phyloP scores from a whole-genome alignment of 306 rosid genomes.

The Carpinus fangiana region DNA sequence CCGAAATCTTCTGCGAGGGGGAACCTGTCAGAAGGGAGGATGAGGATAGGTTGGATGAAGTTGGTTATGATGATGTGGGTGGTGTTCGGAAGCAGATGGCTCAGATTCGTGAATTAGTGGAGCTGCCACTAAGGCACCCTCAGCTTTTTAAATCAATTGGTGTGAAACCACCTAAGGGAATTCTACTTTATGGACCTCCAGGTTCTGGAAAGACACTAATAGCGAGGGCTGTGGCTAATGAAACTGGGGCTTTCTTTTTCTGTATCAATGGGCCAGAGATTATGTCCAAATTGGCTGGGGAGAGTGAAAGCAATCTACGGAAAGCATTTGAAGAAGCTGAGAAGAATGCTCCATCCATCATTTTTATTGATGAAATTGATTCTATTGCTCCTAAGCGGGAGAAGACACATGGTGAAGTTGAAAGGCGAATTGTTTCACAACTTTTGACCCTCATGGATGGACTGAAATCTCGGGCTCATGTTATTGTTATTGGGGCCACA shows the following conservation, averaged over 20 bases:
- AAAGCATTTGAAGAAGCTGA: slow-evolving; percentile 77
- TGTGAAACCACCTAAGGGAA: slow-evolving; percentile 72
- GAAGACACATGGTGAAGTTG: slow-evolving; percentile 69
- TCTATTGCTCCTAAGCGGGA: slow-evolving; percentile 73
- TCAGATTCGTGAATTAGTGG: slow-evolving; percentile 68
- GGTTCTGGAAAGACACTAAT: slow-evolving; percentile 69
- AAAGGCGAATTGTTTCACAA: slow-evolving; percentile 69
- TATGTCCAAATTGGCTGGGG: slow-evolving; percentile 71
- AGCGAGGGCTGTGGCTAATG: slow-evolving; percentile 70
- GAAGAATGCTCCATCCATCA: slow-evolving; percentile 68
- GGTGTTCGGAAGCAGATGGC: slow-evolving; percentile 77
- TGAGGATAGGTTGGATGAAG: slow-evolving; percentile 61
- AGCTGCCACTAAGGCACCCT: slow-evolving; percentile 68
- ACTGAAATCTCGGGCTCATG: slow-evolving; percentile 62
- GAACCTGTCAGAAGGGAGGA: slow-evolving; percentile 68
- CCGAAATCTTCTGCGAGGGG: slow-evolving; percentile 66
- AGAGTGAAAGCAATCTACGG: slow-evolving; percentile 70
- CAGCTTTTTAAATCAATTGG: slow-evolving; percentile 70
- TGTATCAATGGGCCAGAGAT: slow-evolving; percentile 68
- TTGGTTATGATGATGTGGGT: slow-evolving; percentile 73
- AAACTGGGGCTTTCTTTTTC: slow-evolving; percentile 69
- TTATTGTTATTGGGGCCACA: slow-evolving; percentile 68
- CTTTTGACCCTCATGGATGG: slow-evolving; percentile 75
- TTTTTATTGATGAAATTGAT: slow-evolving; percentile 68
- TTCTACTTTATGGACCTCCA: slow-evolving; percentile 67